A percentile compares a stretch with the other conserved stretches of the same genome.
phyloP scores from a whole-genome alignment of 2,329 filamentous ascomycete genomes.

The Phoma sp. region DNA sequence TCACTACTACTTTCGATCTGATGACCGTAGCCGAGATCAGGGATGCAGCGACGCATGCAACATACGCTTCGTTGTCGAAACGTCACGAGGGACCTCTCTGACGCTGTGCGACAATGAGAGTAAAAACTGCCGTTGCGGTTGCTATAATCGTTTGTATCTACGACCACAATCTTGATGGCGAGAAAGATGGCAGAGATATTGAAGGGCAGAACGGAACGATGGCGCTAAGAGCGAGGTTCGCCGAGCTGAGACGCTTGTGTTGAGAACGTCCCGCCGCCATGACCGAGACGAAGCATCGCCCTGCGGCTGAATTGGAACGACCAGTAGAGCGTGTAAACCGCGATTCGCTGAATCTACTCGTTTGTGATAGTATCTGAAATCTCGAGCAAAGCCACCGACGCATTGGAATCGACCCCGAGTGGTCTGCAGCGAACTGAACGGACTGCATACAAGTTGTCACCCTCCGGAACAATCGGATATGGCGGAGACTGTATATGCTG shows the following conservation, averaged over 20 bases:
- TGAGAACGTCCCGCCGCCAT: not conserved
- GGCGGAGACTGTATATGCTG: constrained; percentile 25
- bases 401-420: not conserved
- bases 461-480: constrained; percentile 16
- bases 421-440: not conserved
- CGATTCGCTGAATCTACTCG: too few relatives aligned
- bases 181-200: not conserved
- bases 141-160: not conserved
- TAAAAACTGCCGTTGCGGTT: too few relatives aligned
- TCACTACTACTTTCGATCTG: too few relatives aligned
- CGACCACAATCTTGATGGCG: not conserved
- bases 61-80: too few relatives aligned
- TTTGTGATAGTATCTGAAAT: too few relatives aligned
- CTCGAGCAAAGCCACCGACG: not conserved
- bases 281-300: not conserved
- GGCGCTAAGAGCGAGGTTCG: not conserved
- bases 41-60: too few relatives aligned
- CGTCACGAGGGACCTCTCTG: too few relatives aligned
- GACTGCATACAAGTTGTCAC: not conserved
- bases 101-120: too few relatives aligned
- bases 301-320: not conserved
- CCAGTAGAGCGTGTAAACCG: not conserved
- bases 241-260: not conserved
- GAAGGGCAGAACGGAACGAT: not conserved
- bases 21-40: too few relatives aligned